These are phyloP conservation scores for Apiospora hydei DNA, from an alignment of 2,329 filamentous ascomycete species.

Conservation along the genomic window DNA sequence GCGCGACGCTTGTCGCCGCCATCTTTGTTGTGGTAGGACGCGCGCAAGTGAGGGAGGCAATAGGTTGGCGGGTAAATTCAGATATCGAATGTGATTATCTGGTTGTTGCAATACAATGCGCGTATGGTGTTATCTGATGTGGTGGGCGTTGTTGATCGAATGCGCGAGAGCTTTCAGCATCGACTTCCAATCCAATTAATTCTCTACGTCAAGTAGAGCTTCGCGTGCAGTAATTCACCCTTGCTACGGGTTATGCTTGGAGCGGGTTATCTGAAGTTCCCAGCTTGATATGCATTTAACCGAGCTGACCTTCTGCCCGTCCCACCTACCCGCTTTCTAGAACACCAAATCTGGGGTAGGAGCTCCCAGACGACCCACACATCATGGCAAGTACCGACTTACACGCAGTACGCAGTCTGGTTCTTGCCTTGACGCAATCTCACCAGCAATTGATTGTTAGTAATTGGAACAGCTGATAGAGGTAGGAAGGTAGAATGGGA, in stretches of 20 bases:
- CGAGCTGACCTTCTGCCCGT: neutral
- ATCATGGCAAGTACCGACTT: neutral
- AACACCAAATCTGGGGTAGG: conserved; percentile 12
- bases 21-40: neutral
- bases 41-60: neutral
- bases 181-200: neutral
- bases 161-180: neutral
- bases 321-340: neutral
- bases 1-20: conserved; percentile 26
- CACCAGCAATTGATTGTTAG: neutral
- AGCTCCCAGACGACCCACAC: neutral
- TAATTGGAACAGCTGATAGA: too few species aligned
- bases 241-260: neutral
- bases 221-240: neutral
- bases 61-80: neutral
- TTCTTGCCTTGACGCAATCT: neutral
- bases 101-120: neutral
- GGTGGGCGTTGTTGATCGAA: neutral
- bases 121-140: too few species aligned
- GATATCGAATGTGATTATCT: too few species aligned
- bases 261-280: neutral
- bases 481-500: neutral
- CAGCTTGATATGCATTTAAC: conserved; percentile 8
- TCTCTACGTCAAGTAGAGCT: conserved; percentile 2
- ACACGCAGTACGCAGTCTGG: neutral